A percentile compares a stretch with the other conserved stretches of the same genome.
Evolutionary conservation across 768 basidiomycete genomes (phyloP).

Genomic region (Multifurca ochricompacta): DNA sequence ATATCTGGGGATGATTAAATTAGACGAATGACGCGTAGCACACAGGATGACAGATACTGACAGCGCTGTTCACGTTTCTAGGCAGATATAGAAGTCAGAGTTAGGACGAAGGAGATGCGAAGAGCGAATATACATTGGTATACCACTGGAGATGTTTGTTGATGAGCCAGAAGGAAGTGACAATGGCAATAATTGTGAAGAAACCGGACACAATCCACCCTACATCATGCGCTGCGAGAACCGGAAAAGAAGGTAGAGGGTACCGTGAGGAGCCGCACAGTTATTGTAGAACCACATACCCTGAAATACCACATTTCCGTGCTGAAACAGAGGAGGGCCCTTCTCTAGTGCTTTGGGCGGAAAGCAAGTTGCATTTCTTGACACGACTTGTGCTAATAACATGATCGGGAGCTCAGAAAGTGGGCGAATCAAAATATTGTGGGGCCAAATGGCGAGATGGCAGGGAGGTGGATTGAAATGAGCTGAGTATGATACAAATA

Average conservation of each 20-base stretch:
- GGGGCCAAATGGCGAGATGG: background rate
- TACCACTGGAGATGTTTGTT: constrained; percentile 66
- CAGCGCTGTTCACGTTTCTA: constrained; percentile 68
- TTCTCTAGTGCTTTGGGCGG: constrained; percentile 36
- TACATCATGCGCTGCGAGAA: constrained; percentile 49
- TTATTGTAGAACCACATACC: constrained; percentile 32
- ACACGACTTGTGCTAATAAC: background rate
- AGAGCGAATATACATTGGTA: constrained; percentile 45
- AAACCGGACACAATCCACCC: constrained; percentile 63
- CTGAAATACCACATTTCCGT: constrained; percentile 55
- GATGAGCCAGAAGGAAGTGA: constrained; percentile 67
- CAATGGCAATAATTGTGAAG: constrained; percentile 48
- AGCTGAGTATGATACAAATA: background rate
- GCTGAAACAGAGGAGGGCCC: constrained; percentile 51
- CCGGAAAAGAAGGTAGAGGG: background rate
- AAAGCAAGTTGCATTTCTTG: constrained; percentile 28
- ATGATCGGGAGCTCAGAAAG: background rate
- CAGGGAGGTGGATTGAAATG: background rate
- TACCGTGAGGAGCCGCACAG: background rate
- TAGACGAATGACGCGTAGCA: background rate
- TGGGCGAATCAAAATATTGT: constrained; percentile 1
- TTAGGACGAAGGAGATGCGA: background rate
- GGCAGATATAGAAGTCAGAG: background rate
- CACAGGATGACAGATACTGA: constrained; percentile 25
- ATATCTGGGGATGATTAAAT: constrained; percentile 39